A percentile compares a stretch with the other conserved stretches of the same genome.
Evolutionary conservation across 2,329 filamentous ascomycete species (phyloP).

Genomic region (Cercospora sp.): DNA sequence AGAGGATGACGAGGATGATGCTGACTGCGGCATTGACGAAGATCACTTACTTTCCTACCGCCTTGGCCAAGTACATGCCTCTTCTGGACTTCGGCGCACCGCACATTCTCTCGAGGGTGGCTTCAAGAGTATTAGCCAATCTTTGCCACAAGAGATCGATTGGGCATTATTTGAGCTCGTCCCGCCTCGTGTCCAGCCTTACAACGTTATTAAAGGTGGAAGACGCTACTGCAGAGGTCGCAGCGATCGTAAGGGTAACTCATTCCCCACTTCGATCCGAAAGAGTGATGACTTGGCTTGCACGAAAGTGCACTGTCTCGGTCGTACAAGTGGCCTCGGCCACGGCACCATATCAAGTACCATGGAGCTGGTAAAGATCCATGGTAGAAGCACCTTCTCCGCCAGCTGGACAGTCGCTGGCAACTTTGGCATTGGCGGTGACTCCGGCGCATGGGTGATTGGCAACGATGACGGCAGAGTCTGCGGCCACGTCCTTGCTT

Average conservation of each 20-base stretch:
- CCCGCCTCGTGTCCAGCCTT: slow-evolving; percentile 66
- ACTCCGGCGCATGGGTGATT: slow-evolving; percentile 91
- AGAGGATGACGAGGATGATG: slow-evolving; percentile 73
- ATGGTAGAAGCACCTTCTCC: slow-evolving; percentile 77
- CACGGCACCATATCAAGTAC: slow-evolving; percentile 74
- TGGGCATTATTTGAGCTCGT: slow-evolving; percentile 89
- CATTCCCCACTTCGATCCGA: slow-evolving; percentile 52
- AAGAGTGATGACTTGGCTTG: slow-evolving; percentile 67
- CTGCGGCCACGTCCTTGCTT: slow-evolving; percentile 85
- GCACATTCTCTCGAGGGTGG: slow-evolving; percentile 33
- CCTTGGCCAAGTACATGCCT: slow-evolving; percentile 82
- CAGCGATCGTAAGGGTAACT: slow-evolving; percentile 39
- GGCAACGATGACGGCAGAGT: slow-evolving; percentile 75
- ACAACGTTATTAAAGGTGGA: slow-evolving; percentile 67
- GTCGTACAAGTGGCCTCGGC: slow-evolving; percentile 81
- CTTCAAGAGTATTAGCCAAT: slow-evolving; percentile 55
- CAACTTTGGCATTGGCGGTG: slow-evolving; percentile 71
- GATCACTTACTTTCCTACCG: slow-evolving; percentile 79
- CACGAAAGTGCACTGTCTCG: slow-evolving; percentile 80
- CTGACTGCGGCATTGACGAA: slow-evolving; percentile 71
- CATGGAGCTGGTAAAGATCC: slow-evolving; percentile 82
- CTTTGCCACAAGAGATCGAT: slow-evolving; percentile 83
- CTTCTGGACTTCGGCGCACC: slow-evolving; percentile 76
- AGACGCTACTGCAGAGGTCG: slow-evolving; percentile 39
- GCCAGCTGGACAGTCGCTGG: slow-evolving; percentile 66